These are phyloP conservation scores for Puccinia novopanici DNA, from an alignment of 1,284 basidiomycete species.

Conservation along the genomic window DNA sequence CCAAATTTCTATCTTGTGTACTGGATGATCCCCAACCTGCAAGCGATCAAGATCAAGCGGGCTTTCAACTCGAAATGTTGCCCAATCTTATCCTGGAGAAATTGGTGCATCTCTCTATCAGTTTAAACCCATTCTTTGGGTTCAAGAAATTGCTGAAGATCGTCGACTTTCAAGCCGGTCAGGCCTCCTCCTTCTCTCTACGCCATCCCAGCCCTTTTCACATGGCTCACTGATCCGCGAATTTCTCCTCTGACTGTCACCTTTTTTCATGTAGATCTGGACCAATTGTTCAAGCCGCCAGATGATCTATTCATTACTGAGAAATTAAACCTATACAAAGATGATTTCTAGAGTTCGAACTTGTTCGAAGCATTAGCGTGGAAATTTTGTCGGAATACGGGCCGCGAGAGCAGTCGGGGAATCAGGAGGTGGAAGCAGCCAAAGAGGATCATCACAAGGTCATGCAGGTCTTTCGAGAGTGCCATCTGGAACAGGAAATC, in stretches of 20 bases:
- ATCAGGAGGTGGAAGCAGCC: background rate
- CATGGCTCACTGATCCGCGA: background rate
- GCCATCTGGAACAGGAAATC: conserved; percentile 1
- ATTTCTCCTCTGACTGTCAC: background rate
- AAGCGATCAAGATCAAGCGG: background rate
- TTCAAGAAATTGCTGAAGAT: conserved; percentile 32
- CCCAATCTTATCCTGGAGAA: conserved; percentile 24
- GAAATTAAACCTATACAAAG: conserved; percentile 38
- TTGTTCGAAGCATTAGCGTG: conserved; percentile 10
- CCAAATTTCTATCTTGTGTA: background rate
- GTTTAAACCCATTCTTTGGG: conserved; percentile 20
- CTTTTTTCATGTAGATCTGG: conserved; percentile 20
- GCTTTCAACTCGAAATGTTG: conserved; percentile 25
- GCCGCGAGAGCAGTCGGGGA: background rate
- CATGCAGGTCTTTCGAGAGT: background rate
- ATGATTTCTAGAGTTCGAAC: conserved; percentile 43
- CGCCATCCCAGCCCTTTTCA: background rate
- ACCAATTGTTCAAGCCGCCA: conserved; percentile 10
- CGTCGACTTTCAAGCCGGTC: conserved; percentile 3
- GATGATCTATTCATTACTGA: conserved; percentile 31
- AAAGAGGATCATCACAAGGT: background rate
- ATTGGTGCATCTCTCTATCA: conserved; percentile 11
- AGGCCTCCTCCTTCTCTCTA: background rate
- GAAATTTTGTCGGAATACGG: background rate
- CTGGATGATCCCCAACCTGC: background rate